Conservation (phyloP, 768 basidiomycete species). For the Sutorius australiensis region DNA sequence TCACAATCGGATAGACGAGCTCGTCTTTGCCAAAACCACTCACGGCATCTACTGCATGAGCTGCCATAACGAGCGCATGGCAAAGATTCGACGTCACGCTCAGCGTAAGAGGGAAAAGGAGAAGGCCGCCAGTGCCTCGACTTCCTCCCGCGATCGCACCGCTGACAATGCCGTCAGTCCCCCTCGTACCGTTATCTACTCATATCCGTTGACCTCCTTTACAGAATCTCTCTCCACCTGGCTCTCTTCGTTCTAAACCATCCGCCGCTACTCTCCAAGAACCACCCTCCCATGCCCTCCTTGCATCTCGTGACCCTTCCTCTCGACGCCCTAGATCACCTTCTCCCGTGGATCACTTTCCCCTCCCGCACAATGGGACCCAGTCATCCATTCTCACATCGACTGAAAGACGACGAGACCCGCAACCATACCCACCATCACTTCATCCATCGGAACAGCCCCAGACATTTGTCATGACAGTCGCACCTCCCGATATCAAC, state of each 20-base stretch:
- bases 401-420: constrained; percentile 13
- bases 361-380: neutral
- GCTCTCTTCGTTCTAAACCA: constrained; percentile 20
- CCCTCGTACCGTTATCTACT: neutral
- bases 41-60: constrained; percentile 99
- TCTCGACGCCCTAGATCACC: constrained; percentile 9
- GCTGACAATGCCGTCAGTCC: constrained; percentile 43
- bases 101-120: constrained; percentile 80
- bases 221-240: constrained; percentile 1
- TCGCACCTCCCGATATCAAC: constrained; percentile 37
- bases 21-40: constrained; percentile 97
- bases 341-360: constrained; percentile 12
- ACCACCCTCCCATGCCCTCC: constrained; percentile 23
- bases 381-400: constrained; percentile 16
- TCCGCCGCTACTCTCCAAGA: constrained; percentile 26
- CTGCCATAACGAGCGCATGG: constrained; percentile 97
- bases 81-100: constrained; percentile 83
- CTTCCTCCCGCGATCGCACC: constrained; percentile 29
- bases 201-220: neutral
- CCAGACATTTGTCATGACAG: constrained; percentile 40
- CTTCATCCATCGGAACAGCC: constrained; percentile 26
- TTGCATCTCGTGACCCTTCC: constrained; percentile 1
- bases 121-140: constrained; percentile 31
- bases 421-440: constrained; percentile 9
- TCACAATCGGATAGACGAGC: constrained; percentile 91